These are phyloP conservation scores for Backusella morwellensis DNA, from an alignment of 192 early-diverging fungal species.

Conservation along the genomic window DNA sequence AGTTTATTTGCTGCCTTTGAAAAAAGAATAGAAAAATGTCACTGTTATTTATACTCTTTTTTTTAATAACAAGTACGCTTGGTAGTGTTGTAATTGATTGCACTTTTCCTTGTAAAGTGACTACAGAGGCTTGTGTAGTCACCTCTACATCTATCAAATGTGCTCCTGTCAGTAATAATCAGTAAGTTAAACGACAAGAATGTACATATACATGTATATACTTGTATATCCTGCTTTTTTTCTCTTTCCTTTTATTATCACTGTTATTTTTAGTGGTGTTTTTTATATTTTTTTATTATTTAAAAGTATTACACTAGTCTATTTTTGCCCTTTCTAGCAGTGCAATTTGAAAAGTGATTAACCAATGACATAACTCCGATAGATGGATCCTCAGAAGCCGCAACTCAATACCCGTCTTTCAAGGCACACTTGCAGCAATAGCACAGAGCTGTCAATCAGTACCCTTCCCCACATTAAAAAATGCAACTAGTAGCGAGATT, in stretches of 20 bases:
- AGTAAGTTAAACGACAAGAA: neutral
- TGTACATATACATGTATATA: no score
- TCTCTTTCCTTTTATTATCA: neutral
- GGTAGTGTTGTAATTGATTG: constrained; percentile 3
- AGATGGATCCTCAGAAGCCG: constrained; percentile 3
- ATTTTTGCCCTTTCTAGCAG: neutral
- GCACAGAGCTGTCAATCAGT: neutral
- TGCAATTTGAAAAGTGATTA: neutral
- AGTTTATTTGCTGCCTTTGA: neutral
- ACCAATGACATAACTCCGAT: neutral
- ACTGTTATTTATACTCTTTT: neutral
- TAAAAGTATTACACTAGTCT: neutral
- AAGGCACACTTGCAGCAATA: neutral
- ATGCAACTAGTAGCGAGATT: neutral
- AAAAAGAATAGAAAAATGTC: neutral
- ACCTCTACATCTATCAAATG: neutral
- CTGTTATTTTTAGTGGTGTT: neutral
- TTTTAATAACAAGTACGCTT: neutral
- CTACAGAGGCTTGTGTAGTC: neutral
- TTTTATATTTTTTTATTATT: neutral
- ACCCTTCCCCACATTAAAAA: neutral
- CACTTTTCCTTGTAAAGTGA: neutral
- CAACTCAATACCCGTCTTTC: constrained; percentile 3
- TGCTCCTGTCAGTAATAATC: neutral
- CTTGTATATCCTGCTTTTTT: neutral